Conservation (phyloP, 495 filamentous ascomycete genomes). For the Aspergillus campestris region DNA sequence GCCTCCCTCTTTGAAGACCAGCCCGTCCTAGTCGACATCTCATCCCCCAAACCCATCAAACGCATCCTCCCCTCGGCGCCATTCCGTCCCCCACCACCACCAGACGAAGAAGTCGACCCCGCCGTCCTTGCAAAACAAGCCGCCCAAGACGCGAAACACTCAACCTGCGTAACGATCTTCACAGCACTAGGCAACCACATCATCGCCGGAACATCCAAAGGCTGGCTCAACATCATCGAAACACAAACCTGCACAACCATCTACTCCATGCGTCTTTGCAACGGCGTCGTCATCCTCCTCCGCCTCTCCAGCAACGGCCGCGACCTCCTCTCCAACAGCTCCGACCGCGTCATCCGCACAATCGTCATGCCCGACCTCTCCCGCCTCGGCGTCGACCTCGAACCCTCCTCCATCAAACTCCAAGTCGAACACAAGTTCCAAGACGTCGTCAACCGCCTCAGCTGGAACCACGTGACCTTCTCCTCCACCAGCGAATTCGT, state of each 20-base stretch:
- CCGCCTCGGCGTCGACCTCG: constrained; percentile 37
- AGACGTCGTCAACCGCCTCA: constrained; percentile 87
- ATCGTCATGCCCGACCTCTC: constrained; percentile 63
- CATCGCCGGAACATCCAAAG: constrained; percentile 84
- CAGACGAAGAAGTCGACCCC: constrained; percentile 53
- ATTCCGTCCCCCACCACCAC: constrained; percentile 48
- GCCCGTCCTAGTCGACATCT: constrained; percentile 78
- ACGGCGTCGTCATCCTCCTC: constrained; percentile 79
- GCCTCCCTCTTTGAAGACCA: constrained; percentile 90
- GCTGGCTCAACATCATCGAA: constrained; percentile 90
- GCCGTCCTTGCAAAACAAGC: constrained; percentile 71
- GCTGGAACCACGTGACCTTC: constrained; percentile 95
- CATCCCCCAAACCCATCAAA: constrained; percentile 54
- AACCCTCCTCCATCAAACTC: constrained; percentile 55
- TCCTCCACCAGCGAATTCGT: constrained; percentile 82
- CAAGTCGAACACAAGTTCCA: constrained; percentile 97
- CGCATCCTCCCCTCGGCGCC: constrained; percentile 74
- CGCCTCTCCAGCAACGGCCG: constrained; percentile 75
- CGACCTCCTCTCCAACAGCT: constrained; percentile 80
- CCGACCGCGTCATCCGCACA: constrained; percentile 86
- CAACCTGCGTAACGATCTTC: constrained; percentile 86
- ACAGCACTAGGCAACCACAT: constrained; percentile 77
- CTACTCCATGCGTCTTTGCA: constrained; percentile 77
- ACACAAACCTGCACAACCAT: constrained; percentile 68
- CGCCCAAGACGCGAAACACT: constrained; percentile 85